Evolutionary conservation across 768 basidiomycete genomes (phyloP), one percentile per base, ranked within the genome.

Genomic region (Suillus spraguei): DNA sequence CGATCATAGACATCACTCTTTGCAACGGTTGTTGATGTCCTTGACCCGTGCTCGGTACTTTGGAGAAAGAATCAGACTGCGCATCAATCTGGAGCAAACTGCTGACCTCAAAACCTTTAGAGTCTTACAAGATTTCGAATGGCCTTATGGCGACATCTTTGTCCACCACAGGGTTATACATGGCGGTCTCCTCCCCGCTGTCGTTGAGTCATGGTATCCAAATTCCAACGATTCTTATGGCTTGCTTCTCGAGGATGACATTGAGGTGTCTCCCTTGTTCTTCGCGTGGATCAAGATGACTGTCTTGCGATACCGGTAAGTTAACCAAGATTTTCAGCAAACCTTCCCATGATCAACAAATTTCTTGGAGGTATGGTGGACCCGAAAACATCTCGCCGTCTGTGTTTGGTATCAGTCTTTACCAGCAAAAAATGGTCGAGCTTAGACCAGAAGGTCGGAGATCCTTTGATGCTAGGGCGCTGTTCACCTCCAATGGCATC

Each of bases 141-240:
- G 93, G 94, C 70, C 70, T 1, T 81, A 86, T 65, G 92, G 92
- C 6, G 67, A 74, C 42, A 66, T 87, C 8, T 83, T 83, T 63
- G 68, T 91, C 8, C 87, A 92, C 60, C 91, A 88, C 69, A 85
- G 94, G 32, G 81, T 94, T 62, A 76, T 91, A n/a, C 88, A 87
- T 63, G 93, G 87, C 2, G 94, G 93, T 5, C 80, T 95, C 22
- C 83, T 95, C 60, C 82, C 91, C 3, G 91, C 94, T 7, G 87
- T 96, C 16, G 89, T 94, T 16, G 94, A 95, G 75, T 91, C 92
- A 5, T 96, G 94, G 93, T 95, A 92, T 70, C 94, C 94, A 5
- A 75, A 79, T 32, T 81, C 82, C 36, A 83, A 92, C 64, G 77
- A 95, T 67, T 84, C 86, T 2, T 94, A 94, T 71, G 93, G 90